Base-by-base conservation (phyloP, 2,329 filamentous ascomycete genomes). In the Aspergillus fumigatiaffinis region DNA sequence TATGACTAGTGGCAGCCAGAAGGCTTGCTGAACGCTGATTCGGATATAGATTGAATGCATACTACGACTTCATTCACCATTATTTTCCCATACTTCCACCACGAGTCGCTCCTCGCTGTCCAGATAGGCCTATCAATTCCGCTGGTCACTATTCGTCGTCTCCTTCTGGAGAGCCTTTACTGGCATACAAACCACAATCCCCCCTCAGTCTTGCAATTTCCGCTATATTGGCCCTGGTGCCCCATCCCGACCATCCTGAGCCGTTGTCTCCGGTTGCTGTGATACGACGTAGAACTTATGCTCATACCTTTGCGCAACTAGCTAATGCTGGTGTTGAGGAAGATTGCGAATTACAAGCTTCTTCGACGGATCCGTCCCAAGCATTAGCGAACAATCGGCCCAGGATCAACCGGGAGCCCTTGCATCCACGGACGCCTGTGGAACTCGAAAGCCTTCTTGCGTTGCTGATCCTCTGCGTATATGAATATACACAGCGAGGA, bases 31-130 rank as follows among this genome's bases (percentile, higher is more conserved):
- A 28, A n/a, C 56, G 62, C 63, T 68, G 55, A 69, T 2, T 49
- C 14, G 14, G 3, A 14, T 1, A 35, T 52, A 79, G 77, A 62
- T 66, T 79, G 51, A 76, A 77, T 58, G 76, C 73, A 38, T 79
- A 79, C 54, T 79, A 79, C 56, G 73, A 75, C 48, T 79, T 77
- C 55, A 74, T 79, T 53, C 77, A 79, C 62, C 55, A 66, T n/a
- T 79, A 77, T 60, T 77, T 78, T 47, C 77, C 77, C 4, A 73
- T 79, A 41, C 67, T 79, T 28, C 76, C 77, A 6, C 75, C 77
- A 28, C 66, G 74, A 41, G 65, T 60, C 44, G 55, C 65, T 7
- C 65, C 68, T 4, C 68, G 64, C 41, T 63, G 60, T 21, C 63
- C 66, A 29, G 72, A 77, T 62, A 60, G 61, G 17, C 74, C 75